Evolutionary conservation across 257 asterid species (phyloP), one percentile per base, ranked within the genome.

Genomic region (Anisodus acutangulus): DNA sequence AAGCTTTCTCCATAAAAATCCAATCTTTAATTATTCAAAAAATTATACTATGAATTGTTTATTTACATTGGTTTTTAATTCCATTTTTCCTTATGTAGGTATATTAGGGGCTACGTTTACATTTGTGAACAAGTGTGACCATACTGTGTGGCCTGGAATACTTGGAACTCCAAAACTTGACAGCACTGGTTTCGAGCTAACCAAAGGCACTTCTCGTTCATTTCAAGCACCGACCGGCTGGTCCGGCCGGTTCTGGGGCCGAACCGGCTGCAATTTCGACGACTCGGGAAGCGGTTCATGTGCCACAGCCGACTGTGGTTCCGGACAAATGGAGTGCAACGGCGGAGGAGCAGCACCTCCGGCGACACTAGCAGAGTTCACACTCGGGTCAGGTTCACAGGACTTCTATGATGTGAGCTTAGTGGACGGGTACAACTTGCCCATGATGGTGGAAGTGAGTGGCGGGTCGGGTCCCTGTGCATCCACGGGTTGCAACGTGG

Each of bases 221-320:
- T 86, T 94, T 83, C 90, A 89, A 79, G 97, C 91, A 1, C 94
- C 97, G 1, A 89, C 94, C 59, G 97, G 98, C 64, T 93, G 98
- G 98, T 92, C 95, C 37, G 97, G 98, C 11, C 90, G 97, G n/a
- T 92, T 94, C 84, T 92, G 97, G 97, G 98, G 90, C 66, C 84
- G 97, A 80, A 90, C 94, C 60, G 95, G 92, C 43, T 95, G 97
- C 84, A 83, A 53, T 13, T 95, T 93, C 83, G 93, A 92, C 47
- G 88, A 39, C 9, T 86, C 93, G 1, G 93, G 89, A 43, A 89
- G 19, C 43, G 97, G 94, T 4, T 84, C 92, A 60, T 94, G 98
- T 83, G n/a, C 88, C 45, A 93, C 94, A 47, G 97, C 93, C 1
- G 97, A 93, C 72, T 94, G 98, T 76, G 93, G 90, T 45, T 91